Evolutionary conservation across 768 basidiomycete genomes (phyloP).

Genomic region (Auricularia heimuer): DNA sequence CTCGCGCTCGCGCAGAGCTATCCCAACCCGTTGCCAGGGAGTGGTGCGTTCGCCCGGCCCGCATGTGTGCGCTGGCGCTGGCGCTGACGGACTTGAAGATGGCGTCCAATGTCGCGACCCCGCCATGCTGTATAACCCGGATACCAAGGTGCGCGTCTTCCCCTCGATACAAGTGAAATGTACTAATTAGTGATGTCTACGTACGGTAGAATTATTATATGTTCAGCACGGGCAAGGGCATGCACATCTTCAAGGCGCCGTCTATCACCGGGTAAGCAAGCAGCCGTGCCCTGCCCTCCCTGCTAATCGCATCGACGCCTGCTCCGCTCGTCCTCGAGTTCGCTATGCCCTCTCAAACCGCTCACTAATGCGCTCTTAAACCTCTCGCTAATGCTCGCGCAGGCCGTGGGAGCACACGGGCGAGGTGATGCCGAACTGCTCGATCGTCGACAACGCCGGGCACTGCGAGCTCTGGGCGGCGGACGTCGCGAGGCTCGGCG

Average conservation of each 20-base stretch:
- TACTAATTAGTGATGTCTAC: too few relatives aligned
- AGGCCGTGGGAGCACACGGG: conserved; percentile 15
- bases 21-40: too few relatives aligned
- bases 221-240: conserved; percentile 3
- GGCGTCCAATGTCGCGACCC: conserved; percentile 1
- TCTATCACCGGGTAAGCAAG: background rate
- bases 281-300: too few relatives aligned
- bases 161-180: too few relatives aligned
- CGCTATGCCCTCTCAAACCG: too few relatives aligned
- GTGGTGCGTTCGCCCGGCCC: too few relatives aligned
- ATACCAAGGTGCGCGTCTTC: background rate
- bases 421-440: conserved; percentile 11
- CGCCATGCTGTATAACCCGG: conserved; percentile 5
- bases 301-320: too few relatives aligned
- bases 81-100: background rate
- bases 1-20: too few relatives aligned
- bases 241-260: background rate
- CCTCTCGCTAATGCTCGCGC: background rate
- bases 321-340: too few relatives aligned
- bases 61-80: too few relatives aligned
- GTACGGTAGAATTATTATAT: background rate
- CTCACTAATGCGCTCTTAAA: background rate
- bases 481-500: conserved; percentile 15
- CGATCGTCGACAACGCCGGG: conserved; percentile 10
- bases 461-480: conserved; percentile 16